Percentiles rank a stretch among this genome's conserved stretches.
These are phyloP conservation scores for Stygiomarasmius scandens DNA, from an alignment of 1,284 basidiomycete species.

Conservation along the genomic window DNA sequence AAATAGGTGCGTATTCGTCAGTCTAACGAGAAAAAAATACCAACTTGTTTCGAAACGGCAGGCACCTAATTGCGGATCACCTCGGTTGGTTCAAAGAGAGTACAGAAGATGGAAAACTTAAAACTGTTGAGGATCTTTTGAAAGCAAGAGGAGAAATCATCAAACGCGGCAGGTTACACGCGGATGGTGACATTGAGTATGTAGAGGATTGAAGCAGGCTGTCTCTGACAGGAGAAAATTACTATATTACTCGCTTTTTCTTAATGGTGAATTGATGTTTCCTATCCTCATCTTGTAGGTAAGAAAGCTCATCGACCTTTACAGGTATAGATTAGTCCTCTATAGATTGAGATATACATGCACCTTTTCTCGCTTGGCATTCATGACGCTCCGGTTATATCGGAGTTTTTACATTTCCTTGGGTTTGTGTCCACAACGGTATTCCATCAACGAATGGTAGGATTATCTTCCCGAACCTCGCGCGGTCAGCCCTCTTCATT, in stretches of 20 bases:
- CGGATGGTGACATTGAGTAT: conserved; percentile 47
- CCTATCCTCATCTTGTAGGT: too few relatives aligned
- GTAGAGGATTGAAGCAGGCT: conserved; percentile 10
- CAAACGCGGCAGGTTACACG: conserved; percentile 52
- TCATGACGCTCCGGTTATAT: too few relatives aligned
- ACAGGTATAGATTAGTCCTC: too few relatives aligned
- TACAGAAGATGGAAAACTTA: conserved; percentile 71
- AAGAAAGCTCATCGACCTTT: too few relatives aligned
- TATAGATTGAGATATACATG: too few relatives aligned
- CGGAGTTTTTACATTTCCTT: too few relatives aligned
- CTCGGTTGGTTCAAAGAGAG: conserved; percentile 90
- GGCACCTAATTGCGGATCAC: conserved; percentile 90
- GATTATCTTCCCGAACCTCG: too few relatives aligned
- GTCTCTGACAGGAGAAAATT: background rate
- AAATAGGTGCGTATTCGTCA: conserved; percentile 72
- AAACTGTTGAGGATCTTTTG: conserved; percentile 83
- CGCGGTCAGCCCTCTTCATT: too few relatives aligned
- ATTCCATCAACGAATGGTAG: too few relatives aligned
- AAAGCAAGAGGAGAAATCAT: conserved; percentile 78
- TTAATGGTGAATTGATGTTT: background rate
- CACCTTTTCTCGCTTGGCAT: too few relatives aligned
- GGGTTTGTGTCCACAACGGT: too few relatives aligned
- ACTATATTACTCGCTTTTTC: background rate
- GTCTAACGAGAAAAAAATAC: background rate
- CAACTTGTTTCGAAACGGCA: conserved; percentile 29